phyloP scores from a whole-genome alignment of 345 rosid genomes.

The Nephelium lappaceum region DNA sequence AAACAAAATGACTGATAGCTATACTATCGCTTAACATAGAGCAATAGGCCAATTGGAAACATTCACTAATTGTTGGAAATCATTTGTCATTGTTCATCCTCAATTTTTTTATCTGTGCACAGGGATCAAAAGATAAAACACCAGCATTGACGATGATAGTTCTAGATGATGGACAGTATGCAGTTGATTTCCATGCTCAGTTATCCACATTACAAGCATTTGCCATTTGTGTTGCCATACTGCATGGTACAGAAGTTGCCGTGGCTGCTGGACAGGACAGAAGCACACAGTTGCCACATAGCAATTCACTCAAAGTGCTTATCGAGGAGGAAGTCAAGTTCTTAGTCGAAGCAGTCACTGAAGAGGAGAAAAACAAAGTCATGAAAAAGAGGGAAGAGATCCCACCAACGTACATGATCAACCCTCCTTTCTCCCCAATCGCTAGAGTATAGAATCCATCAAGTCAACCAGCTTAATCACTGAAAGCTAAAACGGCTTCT shows the following conservation, averaged over 20 bases:
- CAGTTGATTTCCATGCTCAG: conserved; percentile 85
- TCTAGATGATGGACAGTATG: conserved; percentile 66
- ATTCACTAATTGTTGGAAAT: background rate
- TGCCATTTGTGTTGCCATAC: conserved; percentile 75
- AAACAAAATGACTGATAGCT: background rate
- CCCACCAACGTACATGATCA: conserved; percentile 59
- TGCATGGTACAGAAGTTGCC: conserved; percentile 55
- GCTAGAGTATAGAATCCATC: conserved; percentile 69
- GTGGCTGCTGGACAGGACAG: conserved; percentile 30
- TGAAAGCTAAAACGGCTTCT: conserved; percentile 3
- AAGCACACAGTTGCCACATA: conserved; percentile 38
- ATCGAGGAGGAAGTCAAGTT: conserved; percentile 74
- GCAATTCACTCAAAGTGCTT: conserved; percentile 63
- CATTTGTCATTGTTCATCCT: background rate
- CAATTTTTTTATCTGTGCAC: conserved; percentile 2
- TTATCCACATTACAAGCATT: conserved; percentile 90
- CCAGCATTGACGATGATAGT: conserved; percentile 70
- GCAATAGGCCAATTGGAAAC: background rate
- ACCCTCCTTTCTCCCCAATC: conserved; percentile 93
- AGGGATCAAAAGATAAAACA: conserved; percentile 75
- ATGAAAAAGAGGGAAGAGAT: conserved; percentile 42
- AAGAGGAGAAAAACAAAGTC: conserved; percentile 53
- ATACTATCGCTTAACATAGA: background rate
- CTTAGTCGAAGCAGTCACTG: conserved; percentile 60
- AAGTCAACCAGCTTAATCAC: conserved; percentile 7